Evolutionary conservation across 805 yeast species (phyloP).

Genomic region (Spathaspora sp.): DNA sequence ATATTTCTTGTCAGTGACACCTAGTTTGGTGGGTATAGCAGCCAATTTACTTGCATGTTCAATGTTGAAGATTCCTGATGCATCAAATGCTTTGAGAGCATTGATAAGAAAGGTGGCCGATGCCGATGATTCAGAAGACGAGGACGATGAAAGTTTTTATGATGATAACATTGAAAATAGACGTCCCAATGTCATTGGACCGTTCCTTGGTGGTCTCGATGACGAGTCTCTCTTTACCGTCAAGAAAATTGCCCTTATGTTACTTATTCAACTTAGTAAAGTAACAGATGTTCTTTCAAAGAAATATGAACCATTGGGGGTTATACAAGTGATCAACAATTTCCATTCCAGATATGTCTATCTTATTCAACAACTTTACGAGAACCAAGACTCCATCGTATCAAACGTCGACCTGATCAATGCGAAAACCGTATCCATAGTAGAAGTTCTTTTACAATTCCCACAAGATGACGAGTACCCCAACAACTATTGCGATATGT

Average conservation of each 20-base stretch:
- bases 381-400: conserved; percentile 16
- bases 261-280: conserved; percentile 39
- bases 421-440: conserved; percentile 14
- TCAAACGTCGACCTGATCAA: conserved; percentile 9
- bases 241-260: conserved; percentile 39
- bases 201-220: conserved; percentile 49
- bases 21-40: conserved; percentile 46
- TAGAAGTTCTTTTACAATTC: conserved; percentile 23
- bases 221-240: conserved; percentile 36
- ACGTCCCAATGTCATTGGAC: conserved; percentile 39
- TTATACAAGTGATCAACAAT: conserved; percentile 42
- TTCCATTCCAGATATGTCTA: conserved; percentile 12
- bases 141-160: conserved; percentile 7
- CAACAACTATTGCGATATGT: not conserved
- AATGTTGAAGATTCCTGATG: conserved; percentile 47
- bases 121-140: conserved; percentile 3
- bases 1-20: conserved; percentile 41
- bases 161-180: conserved; percentile 38
- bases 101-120: conserved; percentile 11
- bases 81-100: conserved; percentile 29
- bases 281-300: conserved; percentile 51
- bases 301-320: conserved; percentile 51
- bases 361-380: conserved; percentile 17
- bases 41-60: conserved; percentile 53
- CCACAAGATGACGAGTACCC: conserved; percentile 9